Evolutionary conservation across 2,329 filamentous ascomycete genomes (phyloP), one percentile per base, ranked within the genome.

Genomic region (Colletotrichum sp.): DNA sequence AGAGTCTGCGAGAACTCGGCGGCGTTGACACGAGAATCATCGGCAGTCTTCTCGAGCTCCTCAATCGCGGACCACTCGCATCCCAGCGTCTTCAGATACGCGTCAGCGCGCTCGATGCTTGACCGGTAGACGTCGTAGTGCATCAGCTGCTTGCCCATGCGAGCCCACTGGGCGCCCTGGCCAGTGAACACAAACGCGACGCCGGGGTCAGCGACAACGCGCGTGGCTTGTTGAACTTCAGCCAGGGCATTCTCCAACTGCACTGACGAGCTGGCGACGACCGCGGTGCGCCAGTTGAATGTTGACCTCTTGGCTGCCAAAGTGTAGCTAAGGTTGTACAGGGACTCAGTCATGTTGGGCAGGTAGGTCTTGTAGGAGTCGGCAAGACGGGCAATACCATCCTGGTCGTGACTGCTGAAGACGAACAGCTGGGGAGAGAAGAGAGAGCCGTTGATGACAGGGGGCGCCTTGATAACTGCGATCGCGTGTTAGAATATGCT

Each of bases 101-200:
- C 70, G 15, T 79, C 81, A 10, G 83, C 85, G 10, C 78, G 81
- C 34, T 82, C 78, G 49, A 91, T 80, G 44, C 84, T 84, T 18
- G 84, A 67, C 5, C 83, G 81, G 79, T 90, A 90, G 28, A 80
- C 80, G 1, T 86, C 81, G 49, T 88, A 78, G 6, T 75, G 75
- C 5, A 76, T 69, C n/a, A 80, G 78, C 21, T 77, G 69, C 15
- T 62, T 76, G 1, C 78, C 77, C 78, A 78, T 79, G 6, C 30
- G 34, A 32, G 62, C 55, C 75, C 80, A 81, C 75, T 81, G 80
- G 2, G 80, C 80, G 8, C 80, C 80, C 66, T 81, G 80, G 3
- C 80, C 80, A 3, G 79, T 81, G 62, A 82, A 82, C 18, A 81
- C 76, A 34, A 76, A 75, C 62, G 83, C 85, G 44, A 87, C 10